Base-by-base conservation (phyloP, 2,329 filamentous ascomycete genomes). In the Cladosporium colombiae region DNA sequence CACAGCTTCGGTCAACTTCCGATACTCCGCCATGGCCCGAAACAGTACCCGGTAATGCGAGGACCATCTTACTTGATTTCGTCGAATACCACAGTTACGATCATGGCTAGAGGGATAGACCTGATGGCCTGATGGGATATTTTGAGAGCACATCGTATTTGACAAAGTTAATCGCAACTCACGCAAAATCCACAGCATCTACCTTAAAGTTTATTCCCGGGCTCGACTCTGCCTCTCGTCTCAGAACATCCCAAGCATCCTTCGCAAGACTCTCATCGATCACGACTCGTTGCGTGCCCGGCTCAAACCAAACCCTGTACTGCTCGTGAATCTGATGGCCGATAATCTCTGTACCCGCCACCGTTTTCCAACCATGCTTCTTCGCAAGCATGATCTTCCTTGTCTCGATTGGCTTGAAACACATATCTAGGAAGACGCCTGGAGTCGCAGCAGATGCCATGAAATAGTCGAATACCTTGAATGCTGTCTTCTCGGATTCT, bases 261-360 rank as follows among this genome's bases (percentile, higher is more conserved):
- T 21, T 44, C 40, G 40, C 40, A 10, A 44, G 40, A 21, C 40
- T 21, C 40, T 44, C 40, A 46, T 46, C n/a, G 23, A 46, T 46
- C n/a, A 46, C 40, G 0, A 21, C n/a, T 13, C 40, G 40, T 6
- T 46, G n/a, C 3, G 10, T 21, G 5, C 40, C 40, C 40, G 40
- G 40, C n/a, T 21, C 40, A 3, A 46, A 46, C 57, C 57, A 60
- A 16, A 79, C 66, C 11, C 72, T 69, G 68, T 76, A 82, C 68
- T 81, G 79, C 60, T 77, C 73, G 44, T 77, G 71, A 29, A 80
- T 75, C 70, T 82, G 59, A 35, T 62, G 31, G 5, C 77, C 79
- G 65, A 81, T 81, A 10, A 82, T 73, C 40, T 76, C 73, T 0
- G 76, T 80, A 0, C 80, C 81, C 66, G 81, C 78, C 0, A 81